Percentiles rank a stretch among this genome's conserved stretches.
Evolutionary conservation across 257 asterid genomes (phyloP).

Genomic region (Schizonepeta tenuifolia): DNA sequence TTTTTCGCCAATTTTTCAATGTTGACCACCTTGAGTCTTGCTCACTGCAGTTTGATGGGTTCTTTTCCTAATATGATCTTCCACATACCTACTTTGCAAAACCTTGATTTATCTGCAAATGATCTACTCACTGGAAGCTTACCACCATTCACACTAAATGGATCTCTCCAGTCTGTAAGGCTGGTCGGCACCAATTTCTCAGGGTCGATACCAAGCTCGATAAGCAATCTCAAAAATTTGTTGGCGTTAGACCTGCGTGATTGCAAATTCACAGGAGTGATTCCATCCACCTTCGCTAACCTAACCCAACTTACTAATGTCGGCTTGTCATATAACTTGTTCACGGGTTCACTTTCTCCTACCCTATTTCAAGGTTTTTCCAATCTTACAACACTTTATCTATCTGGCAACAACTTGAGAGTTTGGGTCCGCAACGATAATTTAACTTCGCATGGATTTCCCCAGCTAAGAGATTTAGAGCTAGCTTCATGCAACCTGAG

Average conservation of each 20-base stretch:
- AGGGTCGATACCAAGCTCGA: background rate
- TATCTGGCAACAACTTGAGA: no score
- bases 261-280: no score
- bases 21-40: background rate
- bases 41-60: background rate
- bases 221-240: background rate
- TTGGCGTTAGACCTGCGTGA: background rate
- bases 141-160: background rate
- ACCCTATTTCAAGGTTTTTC: no score
- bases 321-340: no score
- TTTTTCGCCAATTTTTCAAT: background rate
- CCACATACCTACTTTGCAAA: background rate
- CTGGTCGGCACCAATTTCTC: background rate
- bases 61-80: background rate
- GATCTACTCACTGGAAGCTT: background rate
- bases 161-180: background rate
- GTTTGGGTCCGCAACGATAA: no score
- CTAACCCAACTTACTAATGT: slow-evolving; percentile 1
- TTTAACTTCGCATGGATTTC: no score
- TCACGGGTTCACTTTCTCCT: no score
- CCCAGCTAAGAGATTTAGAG: no score
- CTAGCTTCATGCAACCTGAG: no score
- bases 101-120: background rate
- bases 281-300: background rate
- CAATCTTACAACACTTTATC: no score